Base-by-base conservation (phyloP, 208 protist species). In the Wallacemonas rigidus region DNA sequence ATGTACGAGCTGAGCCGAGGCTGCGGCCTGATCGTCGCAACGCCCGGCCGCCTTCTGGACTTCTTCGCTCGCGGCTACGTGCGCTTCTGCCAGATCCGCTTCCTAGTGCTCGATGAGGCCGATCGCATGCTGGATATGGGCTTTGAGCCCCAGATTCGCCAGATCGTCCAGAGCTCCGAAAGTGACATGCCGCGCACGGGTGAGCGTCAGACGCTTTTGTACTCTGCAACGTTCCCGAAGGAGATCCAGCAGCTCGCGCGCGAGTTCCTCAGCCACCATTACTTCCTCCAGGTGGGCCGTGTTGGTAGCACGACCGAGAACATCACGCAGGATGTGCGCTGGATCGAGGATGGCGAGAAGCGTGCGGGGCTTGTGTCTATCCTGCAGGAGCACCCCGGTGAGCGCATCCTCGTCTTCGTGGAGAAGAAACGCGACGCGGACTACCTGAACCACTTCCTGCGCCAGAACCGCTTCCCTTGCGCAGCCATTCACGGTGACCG, bases 51-150 rank as follows among this genome's bases (percentile, higher is more conserved):
- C 63, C 86, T 98, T 45, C 84, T 71, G 67, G 95, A 98, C 77
- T 73, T 98, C 68, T 95, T 82, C 81, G 81, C 76, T 35, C 89
- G 90, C 76, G 89, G 92, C 70, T 88, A 90, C 69, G 86, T 98
- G 17, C 82, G 83, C 61, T 91, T 99, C 57, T 77, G 80, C 15
- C 53, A 81, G n/a, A 92, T 99, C 69, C 94, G 88, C 60, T 99
- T 97, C 75, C 85, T 99, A 15, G 91, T 99, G 11, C 89, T 99
- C 14, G 98, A 99, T 81, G 98, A 99, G 85, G 98, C 98, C 14
- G 98, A 99, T 78, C 97, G 98, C 68, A 99, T 99, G 99, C 95
- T 99, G 51, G 99, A 99, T 83, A 99, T 99, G 98, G 99, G 98
- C 71, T 99, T 99, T 75, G 99, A 99, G 86, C 98, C 97, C 45